Evolutionary conservation across 2,329 filamentous ascomycete genomes (phyloP).

Genomic region (Capronia americana): DNA sequence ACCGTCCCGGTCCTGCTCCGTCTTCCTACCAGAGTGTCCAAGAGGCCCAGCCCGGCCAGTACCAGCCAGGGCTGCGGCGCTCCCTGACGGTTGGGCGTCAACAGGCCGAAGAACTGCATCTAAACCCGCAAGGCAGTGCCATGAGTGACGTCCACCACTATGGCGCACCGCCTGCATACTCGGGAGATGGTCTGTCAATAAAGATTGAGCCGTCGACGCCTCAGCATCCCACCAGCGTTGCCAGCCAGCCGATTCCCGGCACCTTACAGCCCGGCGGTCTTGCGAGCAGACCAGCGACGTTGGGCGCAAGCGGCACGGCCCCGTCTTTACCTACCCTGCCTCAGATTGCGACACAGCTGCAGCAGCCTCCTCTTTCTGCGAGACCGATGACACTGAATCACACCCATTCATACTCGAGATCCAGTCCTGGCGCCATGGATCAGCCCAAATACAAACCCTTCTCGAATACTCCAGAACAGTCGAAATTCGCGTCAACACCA

Average conservation of each 20-base stretch:
- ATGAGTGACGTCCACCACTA: slow-evolving; percentile 57
- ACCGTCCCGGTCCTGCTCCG: slow-evolving; percentile 31
- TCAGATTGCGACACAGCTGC: slow-evolving; percentile 53
- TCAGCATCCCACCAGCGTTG: slow-evolving; percentile 47
- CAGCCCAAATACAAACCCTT: slow-evolving; percentile 68
- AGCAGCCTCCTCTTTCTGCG: slow-evolving; percentile 61
- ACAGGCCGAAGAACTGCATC: slow-evolving; percentile 63
- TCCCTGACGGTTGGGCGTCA: slow-evolving; percentile 52
- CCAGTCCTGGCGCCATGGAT: slow-evolving; percentile 73
- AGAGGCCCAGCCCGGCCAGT: slow-evolving; percentile 29
- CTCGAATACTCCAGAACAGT: slow-evolving; percentile 64
- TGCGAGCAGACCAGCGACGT: slow-evolving; percentile 58
- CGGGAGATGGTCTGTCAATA: slow-evolving; percentile 60
- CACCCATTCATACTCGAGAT: slow-evolving; percentile 80
- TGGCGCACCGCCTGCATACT: slow-evolving; percentile 57
- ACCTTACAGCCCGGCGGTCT: slow-evolving; percentile 63
- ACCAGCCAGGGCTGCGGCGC: slow-evolving; percentile 44
- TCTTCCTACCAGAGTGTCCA: slow-evolving; percentile 22
- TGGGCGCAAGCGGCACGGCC: slow-evolving; percentile 61
- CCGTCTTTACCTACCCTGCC: slow-evolving; percentile 65
- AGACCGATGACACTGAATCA: slow-evolving; percentile 69
- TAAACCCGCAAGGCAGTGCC: slow-evolving; percentile 51
- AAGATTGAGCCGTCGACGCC: slow-evolving; percentile 65
- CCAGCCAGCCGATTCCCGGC: slow-evolving; percentile 60
- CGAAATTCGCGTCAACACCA: slow-evolving; percentile 66